These are phyloP conservation scores for Coemansia sp. DNA, from an alignment of 192 early-diverging fungal species.

Conservation along the genomic window DNA sequence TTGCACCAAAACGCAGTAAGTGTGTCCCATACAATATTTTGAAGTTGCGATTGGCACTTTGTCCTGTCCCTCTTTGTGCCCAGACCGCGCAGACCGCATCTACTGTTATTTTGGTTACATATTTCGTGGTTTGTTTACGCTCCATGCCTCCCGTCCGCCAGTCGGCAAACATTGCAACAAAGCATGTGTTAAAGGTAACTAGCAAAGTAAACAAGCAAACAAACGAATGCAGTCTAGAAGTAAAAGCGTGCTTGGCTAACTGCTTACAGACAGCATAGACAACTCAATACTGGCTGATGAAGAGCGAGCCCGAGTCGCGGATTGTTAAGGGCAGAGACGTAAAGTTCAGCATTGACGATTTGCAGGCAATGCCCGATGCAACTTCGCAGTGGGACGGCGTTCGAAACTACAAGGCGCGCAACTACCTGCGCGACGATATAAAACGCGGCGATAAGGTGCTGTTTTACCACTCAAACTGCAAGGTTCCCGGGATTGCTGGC, in stretches of 20 bases:
- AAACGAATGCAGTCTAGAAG: background rate
- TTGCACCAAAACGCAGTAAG: background rate
- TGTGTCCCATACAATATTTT: slow-evolving; percentile 2
- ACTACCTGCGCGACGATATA: slow-evolving; percentile 77
- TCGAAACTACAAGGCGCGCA: slow-evolving; percentile 79
- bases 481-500: slow-evolving; percentile 79
- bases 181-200: background rate
- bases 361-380: slow-evolving; percentile 48
- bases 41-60: background rate
- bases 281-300: slow-evolving; percentile 73
- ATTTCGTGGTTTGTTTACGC: background rate
- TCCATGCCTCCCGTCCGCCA: slow-evolving; percentile 6
- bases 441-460: slow-evolving; percentile 68
- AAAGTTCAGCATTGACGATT: slow-evolving; percentile 71
- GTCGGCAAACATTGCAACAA: slow-evolving; percentile 6
- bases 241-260: slow-evolving; percentile 1
- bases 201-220: slow-evolving; percentile 1
- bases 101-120: slow-evolving; percentile 10
- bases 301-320: slow-evolving; percentile 75
- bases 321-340: slow-evolving; percentile 66
- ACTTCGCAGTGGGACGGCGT: slow-evolving; percentile 81
- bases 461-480: slow-evolving; percentile 90
- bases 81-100: background rate
- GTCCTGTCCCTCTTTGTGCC: background rate
- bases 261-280: slow-evolving; percentile 7